Base-by-base conservation (phyloP, 305 asterid genomes). In the Stenogyne calaminthoides region DNA sequence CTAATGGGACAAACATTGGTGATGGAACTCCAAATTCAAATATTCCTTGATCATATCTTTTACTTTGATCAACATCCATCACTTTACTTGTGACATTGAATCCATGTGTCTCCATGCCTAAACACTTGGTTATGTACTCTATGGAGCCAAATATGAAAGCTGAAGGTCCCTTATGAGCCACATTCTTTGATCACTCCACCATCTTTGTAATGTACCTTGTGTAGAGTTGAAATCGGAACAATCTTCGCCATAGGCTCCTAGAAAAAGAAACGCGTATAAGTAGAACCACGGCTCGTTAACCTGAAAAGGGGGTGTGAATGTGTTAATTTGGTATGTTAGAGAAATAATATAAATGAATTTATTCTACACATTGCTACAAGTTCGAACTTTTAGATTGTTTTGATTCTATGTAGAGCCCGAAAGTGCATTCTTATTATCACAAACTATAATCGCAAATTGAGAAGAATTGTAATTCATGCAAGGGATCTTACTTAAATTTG, bases 141-240 rank as follows among this genome's bases (percentile, higher is more conserved):
- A 77, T 47, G 0, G 36, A 34, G 11, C 87, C 98, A 57, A 91
- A 87, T 8, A 67, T 0, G 72, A 0, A 74, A 0, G 86, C 66
- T 0, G 96, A 77, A 9, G 83, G 75, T 2, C 83, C 87, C 88
- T 79, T 3, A 89, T 78, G 11, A 86, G 79, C 98, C 97, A 93
- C 80, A 86, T 84, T 58, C 98, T 84, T 76, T 93, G 98, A 20
- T 87, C 90, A 71, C 81, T 91, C 98, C 97, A 89, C 97, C 98
- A 93, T 63, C 88, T 83, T 57, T 12, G 51, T 0, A 78, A 72
- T 22, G 88, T 84, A 0, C 96, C 89, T n/a, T 76, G 9, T 19
- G 84, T 46, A 0, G 76, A 73, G 12, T 89, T 69, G 80, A 89
- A 93, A 5, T 88, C 91, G 0, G 80, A 5, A 44, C 77, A 88